These are phyloP conservation scores for Mycena citricolor DNA, from an alignment of 1,284 basidiomycete species.

Conservation along the genomic window DNA sequence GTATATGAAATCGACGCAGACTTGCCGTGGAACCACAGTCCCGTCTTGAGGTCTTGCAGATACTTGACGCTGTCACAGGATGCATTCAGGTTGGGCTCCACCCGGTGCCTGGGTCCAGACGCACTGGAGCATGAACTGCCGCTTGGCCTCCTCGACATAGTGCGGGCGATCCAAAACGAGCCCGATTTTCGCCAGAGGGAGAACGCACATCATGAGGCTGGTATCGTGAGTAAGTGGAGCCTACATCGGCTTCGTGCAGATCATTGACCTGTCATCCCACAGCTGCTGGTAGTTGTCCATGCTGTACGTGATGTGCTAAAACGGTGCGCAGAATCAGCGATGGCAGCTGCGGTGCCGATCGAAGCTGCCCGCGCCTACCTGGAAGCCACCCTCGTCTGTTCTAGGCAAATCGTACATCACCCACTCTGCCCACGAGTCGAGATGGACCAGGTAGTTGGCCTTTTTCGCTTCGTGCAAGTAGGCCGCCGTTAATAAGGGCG, in stretches of 20 bases:
- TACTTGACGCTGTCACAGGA: constrained; percentile 44
- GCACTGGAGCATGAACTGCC: constrained; percentile 56
- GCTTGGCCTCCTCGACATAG: constrained; percentile 63
- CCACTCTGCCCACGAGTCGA: constrained; percentile 69
- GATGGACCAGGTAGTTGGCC: constrained; percentile 43
- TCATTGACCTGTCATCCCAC: constrained; percentile 74
- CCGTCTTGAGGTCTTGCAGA: constrained; percentile 48
- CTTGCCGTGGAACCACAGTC: constrained; percentile 57
- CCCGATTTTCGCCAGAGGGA: constrained; percentile 63
- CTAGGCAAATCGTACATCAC: constrained; percentile 59
- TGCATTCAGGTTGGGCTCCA: too few relatives aligned
- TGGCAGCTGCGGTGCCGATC: too few relatives aligned
- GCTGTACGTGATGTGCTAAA: constrained; percentile 61
- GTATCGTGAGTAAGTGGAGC: too few relatives aligned
- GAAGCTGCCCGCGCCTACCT: too few relatives aligned
- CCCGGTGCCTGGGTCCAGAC: too few relatives aligned
- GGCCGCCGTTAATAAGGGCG: constrained; percentile 58
- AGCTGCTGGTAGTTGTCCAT: constrained; percentile 54
- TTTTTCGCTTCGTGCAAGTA: constrained; percentile 47
- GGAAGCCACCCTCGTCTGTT: constrained; percentile 59
- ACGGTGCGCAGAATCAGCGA: too few relatives aligned
- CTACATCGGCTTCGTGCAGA: too few relatives aligned
- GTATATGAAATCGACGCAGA: constrained; percentile 2
- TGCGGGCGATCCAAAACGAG: constrained; percentile 51
- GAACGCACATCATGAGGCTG: constrained; percentile 65